These are phyloP conservation scores for Parasitella parasitica DNA, from an alignment of 371 early-diverging fungal species.

Conservation along the genomic window DNA sequence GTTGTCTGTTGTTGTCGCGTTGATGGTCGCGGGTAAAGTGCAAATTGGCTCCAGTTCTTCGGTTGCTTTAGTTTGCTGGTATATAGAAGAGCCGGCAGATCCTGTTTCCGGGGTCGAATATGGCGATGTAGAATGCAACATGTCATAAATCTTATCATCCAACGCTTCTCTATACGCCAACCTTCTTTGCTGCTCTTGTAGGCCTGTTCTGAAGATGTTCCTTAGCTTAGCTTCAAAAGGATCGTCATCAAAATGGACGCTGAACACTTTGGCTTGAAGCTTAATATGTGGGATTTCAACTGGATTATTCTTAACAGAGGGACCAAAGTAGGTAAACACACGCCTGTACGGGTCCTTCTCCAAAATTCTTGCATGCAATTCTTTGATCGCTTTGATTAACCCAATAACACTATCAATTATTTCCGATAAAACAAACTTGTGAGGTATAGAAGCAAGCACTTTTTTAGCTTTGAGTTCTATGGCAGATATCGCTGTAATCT, in stretches of 20 bases:
- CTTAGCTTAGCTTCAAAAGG: slow-evolving; percentile 47
- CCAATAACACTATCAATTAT: slow-evolving; percentile 17
- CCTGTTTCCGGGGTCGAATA: neutral
- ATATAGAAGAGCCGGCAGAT: neutral
- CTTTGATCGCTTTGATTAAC: slow-evolving; percentile 26
- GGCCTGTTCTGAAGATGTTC: slow-evolving; percentile 34
- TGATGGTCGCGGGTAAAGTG: neutral
- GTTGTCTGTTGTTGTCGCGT: neutral
- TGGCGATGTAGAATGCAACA: neutral
- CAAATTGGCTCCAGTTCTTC: neutral
- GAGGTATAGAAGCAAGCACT: slow-evolving; percentile 19
- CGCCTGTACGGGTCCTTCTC: neutral
- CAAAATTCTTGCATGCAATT: slow-evolving; percentile 15
- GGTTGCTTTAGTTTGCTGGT: neutral
- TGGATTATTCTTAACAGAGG: slow-evolving; percentile 5
- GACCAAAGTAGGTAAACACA: slow-evolving; percentile 14
- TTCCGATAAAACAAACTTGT: slow-evolving; percentile 18
- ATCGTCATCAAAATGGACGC: slow-evolving; percentile 42
- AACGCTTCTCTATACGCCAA: slow-evolving; percentile 47
- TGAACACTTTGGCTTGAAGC: slow-evolving; percentile 5
- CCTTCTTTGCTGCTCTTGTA: slow-evolving; percentile 49
- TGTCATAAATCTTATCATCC: slow-evolving; percentile 36
- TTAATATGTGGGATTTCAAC: neutral
- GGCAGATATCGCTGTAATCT: neutral
- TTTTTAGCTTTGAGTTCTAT: slow-evolving; percentile 1